Evolutionary conservation across 768 basidiomycete species (phyloP), one percentile per base, ranked within the genome.

Genomic region (Wakefieldia striispora): DNA sequence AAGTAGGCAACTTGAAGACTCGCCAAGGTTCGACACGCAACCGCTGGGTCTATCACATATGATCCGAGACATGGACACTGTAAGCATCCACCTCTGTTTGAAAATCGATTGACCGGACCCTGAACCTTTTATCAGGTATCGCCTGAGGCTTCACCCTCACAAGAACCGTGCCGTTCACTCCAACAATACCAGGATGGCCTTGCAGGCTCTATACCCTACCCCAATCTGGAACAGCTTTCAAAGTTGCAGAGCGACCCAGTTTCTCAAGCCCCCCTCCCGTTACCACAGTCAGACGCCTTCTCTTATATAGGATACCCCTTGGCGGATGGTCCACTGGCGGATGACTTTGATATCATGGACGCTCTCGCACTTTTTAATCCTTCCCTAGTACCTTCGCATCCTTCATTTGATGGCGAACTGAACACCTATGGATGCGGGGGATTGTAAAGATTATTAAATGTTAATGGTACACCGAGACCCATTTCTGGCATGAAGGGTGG

Each of bases 51-150:
- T 66, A 17, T 53, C 59, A 36, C 44, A 47, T 40, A 51, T 55
- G 10, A 50, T 62, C n/a, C 64, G 51, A 19, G 66, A 66, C 45
- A 45, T 62, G 20, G 61, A 64, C 35, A 62, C 64, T 40, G 73
- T 75, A 48, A 36, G 58, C 49, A n/a, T 33, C 7, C 6, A 14
- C 36, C 33, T 19, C 39, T 45, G 19, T 44, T 29, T 8, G 42
- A 10, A 20, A 27, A 19, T 11, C 19, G 40, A 41, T 37, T 42
- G 49, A 43, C 47, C 45, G 26, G 60, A 23, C 10, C 26, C 27
- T 27, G 14, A 19, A 13, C 35, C 16, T 12, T 20, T 21, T 48
- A 46, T 17, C 51, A 74, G 71, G 57, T 62, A 11, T 63, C 67
- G 2, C 61, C 59, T 39, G 50, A 51, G 27, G 40, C 58, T 21